Base-by-base conservation (phyloP, 2,329 filamentous ascomycete genomes). In the Clarireedia homoeocarpa region DNA sequence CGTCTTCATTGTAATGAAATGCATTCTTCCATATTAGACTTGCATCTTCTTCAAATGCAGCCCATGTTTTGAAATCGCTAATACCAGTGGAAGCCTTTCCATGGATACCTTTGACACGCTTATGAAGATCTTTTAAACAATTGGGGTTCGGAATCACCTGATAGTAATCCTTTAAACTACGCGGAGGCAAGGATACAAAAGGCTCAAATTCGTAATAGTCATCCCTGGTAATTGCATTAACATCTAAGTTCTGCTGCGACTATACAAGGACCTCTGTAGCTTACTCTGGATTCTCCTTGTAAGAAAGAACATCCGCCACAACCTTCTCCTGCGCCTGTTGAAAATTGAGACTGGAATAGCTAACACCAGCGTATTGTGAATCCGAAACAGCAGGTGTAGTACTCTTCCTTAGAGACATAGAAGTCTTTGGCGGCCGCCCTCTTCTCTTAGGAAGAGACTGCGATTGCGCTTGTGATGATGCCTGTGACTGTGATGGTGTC, bases 241-340 rank as follows among this genome's bases (percentile, higher is more conserved):
- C 34, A 36, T 17, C 36, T 48, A 26, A 42, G 45, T 30, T 9
- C n/a, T 44, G 40, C 7, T 44, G 17, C 6, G 30, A 34, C 30
- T 34, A 34, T 34, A 34, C 30, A 34, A 34, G n/a, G n/a, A 44
- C 15, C 17, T 44, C 10, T 20, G 5, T 23, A 20, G 23, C 79
- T 63, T 74, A 88, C 83, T 80, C 76, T 59, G 83, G 81, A 58
- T 90, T 23, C 17, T 44, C 17, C n/a, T 44, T 44, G 40, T 44
- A 44, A 17, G 73, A 69, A 12, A 92, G 77, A 59, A 92, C 71
- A 63, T 92, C 88, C 54, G 86, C 82, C 4, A 95, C 75, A 56
- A 96, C 83, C 74, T 90, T 89, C 63, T 95, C 89, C 68, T 96
- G 90, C 0, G 90, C 91, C 66, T 91, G 80, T 68, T 95, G 89